These are phyloP conservation scores for Debaryomyces sp. DNA, from an alignment of 1,139 yeast genomes.

Conservation along the genomic window DNA sequence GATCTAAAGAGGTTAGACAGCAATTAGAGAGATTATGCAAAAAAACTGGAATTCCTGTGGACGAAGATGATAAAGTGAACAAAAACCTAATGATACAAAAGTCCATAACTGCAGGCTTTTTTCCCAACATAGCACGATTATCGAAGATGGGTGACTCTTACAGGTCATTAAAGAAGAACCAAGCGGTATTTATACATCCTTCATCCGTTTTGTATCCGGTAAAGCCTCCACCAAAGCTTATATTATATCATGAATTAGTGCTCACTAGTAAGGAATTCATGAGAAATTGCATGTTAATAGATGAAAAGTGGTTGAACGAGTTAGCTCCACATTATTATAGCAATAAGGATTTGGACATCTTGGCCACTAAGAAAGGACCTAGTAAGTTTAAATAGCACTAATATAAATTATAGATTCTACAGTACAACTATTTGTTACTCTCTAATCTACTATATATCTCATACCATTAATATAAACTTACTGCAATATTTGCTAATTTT, in stretches of 20 bases:
- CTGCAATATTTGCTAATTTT: not conserved
- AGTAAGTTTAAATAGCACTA: constrained; percentile 1
- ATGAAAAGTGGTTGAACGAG: constrained; percentile 38
- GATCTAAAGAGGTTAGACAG: constrained; percentile 73
- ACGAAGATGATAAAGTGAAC: constrained; percentile 21
- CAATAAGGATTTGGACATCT: constrained; percentile 20
- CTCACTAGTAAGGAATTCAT: constrained; percentile 86
- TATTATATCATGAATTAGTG: constrained; percentile 84
- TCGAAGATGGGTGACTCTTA: constrained; percentile 75
- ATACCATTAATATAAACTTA: not conserved
- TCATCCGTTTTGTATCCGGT: constrained; percentile 64
- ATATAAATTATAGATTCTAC: not conserved
- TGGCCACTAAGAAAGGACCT: constrained; percentile 2
- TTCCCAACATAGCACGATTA: constrained; percentile 74
- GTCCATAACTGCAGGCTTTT: constrained; percentile 79
- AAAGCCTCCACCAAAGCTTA: constrained; percentile 70
- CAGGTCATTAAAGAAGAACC: constrained; percentile 60
- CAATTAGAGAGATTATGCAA: constrained; percentile 69
- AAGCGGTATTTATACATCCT: constrained; percentile 80
- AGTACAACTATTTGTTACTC: not conserved
- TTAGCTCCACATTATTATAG: constrained; percentile 29
- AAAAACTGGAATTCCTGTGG: constrained; percentile 51
- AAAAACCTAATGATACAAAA: constrained; percentile 53
- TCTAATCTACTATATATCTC: not conserved
- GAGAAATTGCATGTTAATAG: constrained; percentile 79